Base-by-base conservation (phyloP, 192 early-diverging fungal genomes). In the Backusella westeae region DNA sequence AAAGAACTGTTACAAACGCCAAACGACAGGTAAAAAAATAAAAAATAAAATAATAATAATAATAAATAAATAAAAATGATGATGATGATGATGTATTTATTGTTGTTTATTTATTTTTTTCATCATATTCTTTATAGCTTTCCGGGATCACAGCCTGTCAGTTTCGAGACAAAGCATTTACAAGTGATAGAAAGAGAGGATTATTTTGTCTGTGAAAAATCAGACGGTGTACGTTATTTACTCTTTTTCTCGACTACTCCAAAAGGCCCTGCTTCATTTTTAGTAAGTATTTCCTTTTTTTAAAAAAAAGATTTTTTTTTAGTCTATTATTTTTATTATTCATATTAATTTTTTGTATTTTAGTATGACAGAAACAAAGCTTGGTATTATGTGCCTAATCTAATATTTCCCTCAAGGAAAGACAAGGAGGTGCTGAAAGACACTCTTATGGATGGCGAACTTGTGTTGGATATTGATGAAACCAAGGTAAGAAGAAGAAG, bases 371-470 rank as follows among this genome's bases (percentile, higher is more conserved):
- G 92, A 32, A 92, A 93, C 67, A 90, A 88, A 72, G 70, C 82
- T 10, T 93, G 91, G 81, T 92, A 90, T 74, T 86, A 80, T 70
- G 79, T 93, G 8, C 84, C 85, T 10, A 75, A 92, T 39, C 81
- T 89, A 4, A 65, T 92, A 34, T 90, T 91, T 46, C 88, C 89
- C 14, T 53, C 80, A 12, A 75, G 82, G 1, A 82, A 76, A 34
- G 80, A 84, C 46, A 75, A 83, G 15, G 81, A 87, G 74, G 88
- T 76, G 41, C 87, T 92, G 65, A 85, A 78, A n/a, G 87, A 92
- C 36, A 93, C 93, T 7, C 53, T 94, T 23, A 81, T 95, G 79
- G 92, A 95, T 81, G 94, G 92, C 26, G 93, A 95, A 81, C 81
- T 95, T 65, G 88, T 95, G 14, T 46, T 88, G 15, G 94, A 93